phyloP scores from a whole-genome alignment of 805 yeast species.

The Candida takata region DNA sequence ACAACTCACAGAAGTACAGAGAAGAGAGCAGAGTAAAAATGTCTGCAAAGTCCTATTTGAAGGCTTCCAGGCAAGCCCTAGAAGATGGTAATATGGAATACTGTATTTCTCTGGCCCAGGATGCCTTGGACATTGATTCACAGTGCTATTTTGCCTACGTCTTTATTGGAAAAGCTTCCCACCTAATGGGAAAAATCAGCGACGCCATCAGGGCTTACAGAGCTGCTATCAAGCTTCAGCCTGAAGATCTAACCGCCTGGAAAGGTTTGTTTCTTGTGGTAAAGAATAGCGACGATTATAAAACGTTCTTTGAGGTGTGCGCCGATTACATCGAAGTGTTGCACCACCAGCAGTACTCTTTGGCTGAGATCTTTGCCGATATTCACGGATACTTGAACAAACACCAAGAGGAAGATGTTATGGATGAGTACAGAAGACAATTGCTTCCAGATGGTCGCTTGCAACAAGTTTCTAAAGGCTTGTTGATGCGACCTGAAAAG shows the following conservation, averaged over 20 bases:
- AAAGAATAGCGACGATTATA: constrained; percentile 30
- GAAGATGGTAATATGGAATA: constrained; percentile 52
- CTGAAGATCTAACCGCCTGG: constrained; percentile 62
- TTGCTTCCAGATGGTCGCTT: constrained; percentile 51
- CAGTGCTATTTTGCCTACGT: constrained; percentile 59
- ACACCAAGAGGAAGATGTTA: constrained; percentile 24
- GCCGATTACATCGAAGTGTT: constrained; percentile 38
- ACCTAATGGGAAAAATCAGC: constrained; percentile 32
- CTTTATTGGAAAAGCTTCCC: constrained; percentile 65
- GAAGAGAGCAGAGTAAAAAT: constrained; percentile 10
- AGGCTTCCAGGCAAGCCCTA: constrained; percentile 45
- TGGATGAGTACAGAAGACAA: constrained; percentile 41
- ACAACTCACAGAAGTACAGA: neutral
- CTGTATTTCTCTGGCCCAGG: constrained; percentile 49
- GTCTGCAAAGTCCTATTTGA: constrained; percentile 33
- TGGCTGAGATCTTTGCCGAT: constrained; percentile 43
- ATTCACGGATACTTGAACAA: constrained; percentile 38
- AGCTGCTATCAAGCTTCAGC: constrained; percentile 43
- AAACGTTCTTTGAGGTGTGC: constrained; percentile 40
- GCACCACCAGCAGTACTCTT: constrained; percentile 35
- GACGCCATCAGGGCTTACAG: constrained; percentile 39
- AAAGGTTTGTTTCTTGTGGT: constrained; percentile 61
- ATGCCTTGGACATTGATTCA: constrained; percentile 49
- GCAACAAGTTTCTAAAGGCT: constrained; percentile 44
- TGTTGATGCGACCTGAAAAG: constrained; percentile 38